Base-by-base conservation (phyloP, 805 yeast genomes). In the Metschnikowia anglica region DNA sequence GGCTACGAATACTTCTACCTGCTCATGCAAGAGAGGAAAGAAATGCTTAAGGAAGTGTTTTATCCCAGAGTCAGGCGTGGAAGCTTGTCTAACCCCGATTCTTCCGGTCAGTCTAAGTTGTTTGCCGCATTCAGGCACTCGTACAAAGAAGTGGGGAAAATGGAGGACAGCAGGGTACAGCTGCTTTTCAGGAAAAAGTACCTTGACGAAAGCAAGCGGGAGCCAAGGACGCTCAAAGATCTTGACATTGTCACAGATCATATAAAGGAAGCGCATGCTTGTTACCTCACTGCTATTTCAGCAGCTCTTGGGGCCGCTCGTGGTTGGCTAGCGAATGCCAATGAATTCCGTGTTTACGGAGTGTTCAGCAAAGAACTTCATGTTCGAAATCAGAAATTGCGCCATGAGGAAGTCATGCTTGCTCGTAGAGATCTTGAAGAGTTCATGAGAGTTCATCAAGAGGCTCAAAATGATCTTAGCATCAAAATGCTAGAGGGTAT, bases 321-420 rank as follows among this genome's bases (percentile, higher is more conserved):
- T 7, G 47, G 46, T 8, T 66, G 71, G 71, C 34, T 66, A 3
- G 35, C 35, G 5, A 56, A 55, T 29, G 65, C 70, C 2, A 65
- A 66, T 44, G 49, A 53, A 2, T 66, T 54, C 47, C 48, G 70
- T 26, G 26, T 44, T 10, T 59, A 56, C 41, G 15, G 56, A 4
- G 18, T 37, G 8, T 26, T 58, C 5, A 19, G 37, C n/a, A 30
- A 37, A 15, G 33, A 40, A 2, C 37, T 28, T 7, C 56, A 54
- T 39, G 20, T 17, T 10, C 37, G 39, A 13, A 38, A 42, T 12
- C 66, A 58, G 30, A 21, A 48, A 31, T 44, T 46, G n/a, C 32
- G 44, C n/a, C 46, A 53, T n/a, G 43, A 49, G 9, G 39, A 38
- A 5, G 27, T 65, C 5, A 12, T 33, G 6, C 37, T 30, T 5